Evolutionary conservation across 2,329 filamentous ascomycete genomes (phyloP).

Genomic region (Microdochium trichocladiopsis): DNA sequence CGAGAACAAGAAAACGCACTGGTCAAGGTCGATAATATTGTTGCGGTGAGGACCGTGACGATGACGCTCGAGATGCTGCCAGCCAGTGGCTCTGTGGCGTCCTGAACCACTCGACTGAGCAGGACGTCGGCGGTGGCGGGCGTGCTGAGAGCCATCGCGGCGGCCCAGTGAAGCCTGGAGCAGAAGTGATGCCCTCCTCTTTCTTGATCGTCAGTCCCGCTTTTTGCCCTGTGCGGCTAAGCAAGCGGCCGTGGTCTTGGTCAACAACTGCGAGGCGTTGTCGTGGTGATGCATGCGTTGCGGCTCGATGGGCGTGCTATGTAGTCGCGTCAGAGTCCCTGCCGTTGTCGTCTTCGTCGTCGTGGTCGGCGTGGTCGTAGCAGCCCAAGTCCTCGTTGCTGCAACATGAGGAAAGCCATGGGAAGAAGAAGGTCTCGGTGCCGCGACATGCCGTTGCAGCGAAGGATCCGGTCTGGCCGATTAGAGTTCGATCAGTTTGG

Average conservation of each 20-base stretch:
- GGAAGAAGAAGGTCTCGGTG: background rate
- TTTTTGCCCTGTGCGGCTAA: background rate
- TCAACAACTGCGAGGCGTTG: background rate
- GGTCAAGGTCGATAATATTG: background rate
- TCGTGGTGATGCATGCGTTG: background rate
- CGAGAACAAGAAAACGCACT: background rate
- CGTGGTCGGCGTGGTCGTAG: background rate
- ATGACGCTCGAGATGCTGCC: background rate
- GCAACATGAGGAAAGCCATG: background rate
- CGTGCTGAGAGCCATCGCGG: background rate
- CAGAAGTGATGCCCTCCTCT: background rate
- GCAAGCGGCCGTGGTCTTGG: background rate
- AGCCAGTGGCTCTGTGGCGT: background rate
- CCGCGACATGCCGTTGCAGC: background rate
- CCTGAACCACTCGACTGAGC: background rate
- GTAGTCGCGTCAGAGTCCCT: background rate
- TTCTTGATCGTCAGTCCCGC: background rate
- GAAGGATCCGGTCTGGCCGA: background rate
- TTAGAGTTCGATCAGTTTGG: background rate
- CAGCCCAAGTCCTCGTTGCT: background rate
- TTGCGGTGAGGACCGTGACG: background rate
- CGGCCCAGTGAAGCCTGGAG: background rate
- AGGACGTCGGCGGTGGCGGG: background rate
- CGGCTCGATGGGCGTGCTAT: background rate
- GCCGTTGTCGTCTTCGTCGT: background rate